Evolutionary conservation across 1,284 basidiomycete genomes (phyloP).

Genomic region (Sanghuangporus baumii): DNA sequence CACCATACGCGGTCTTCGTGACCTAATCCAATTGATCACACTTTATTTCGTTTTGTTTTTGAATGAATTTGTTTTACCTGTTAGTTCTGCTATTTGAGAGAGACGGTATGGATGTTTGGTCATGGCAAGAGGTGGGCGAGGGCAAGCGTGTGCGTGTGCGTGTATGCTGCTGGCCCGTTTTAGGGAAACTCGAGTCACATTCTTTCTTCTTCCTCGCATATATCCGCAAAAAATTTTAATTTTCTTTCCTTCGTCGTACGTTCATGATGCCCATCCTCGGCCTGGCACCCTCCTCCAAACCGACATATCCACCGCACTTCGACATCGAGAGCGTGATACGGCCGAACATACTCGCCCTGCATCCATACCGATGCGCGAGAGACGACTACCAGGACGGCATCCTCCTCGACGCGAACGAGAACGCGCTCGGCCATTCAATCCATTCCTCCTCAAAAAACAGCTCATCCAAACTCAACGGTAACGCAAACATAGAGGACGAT

Average conservation of each 20-base stretch:
- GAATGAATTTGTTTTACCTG: constrained; percentile 2
- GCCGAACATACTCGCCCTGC: constrained; percentile 88
- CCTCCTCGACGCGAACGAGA: constrained; percentile 98
- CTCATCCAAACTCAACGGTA: constrained; percentile 11
- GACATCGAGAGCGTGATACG: constrained; percentile 81
- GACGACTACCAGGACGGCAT: constrained; percentile 94
- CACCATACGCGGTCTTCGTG: constrained; percentile 89
- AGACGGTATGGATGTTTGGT: constrained; percentile 4
- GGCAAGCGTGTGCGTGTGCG: neutral
- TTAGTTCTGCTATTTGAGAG: constrained; percentile 15
- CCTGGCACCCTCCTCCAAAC: constrained; percentile 34
- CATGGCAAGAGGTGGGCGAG: neutral
- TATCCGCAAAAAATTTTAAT: constrained; percentile 5
- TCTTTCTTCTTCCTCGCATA: neutral
- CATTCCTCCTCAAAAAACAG: constrained; percentile 24
- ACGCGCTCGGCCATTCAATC: constrained; percentile 88
- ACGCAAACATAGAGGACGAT: constrained; percentile 22
- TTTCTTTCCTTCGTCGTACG: neutral
- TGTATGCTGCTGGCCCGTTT: neutral
- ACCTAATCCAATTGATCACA: constrained; percentile 36
- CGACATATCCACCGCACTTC: constrained; percentile 69
- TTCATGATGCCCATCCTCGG: constrained; percentile 43
- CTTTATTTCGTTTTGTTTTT: neutral
- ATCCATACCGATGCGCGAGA: constrained; percentile 93
- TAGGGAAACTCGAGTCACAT: neutral